phyloP scores from a whole-genome alignment of 192 early-diverging fungal genomes.

The Linnemannia hyalina region DNA sequence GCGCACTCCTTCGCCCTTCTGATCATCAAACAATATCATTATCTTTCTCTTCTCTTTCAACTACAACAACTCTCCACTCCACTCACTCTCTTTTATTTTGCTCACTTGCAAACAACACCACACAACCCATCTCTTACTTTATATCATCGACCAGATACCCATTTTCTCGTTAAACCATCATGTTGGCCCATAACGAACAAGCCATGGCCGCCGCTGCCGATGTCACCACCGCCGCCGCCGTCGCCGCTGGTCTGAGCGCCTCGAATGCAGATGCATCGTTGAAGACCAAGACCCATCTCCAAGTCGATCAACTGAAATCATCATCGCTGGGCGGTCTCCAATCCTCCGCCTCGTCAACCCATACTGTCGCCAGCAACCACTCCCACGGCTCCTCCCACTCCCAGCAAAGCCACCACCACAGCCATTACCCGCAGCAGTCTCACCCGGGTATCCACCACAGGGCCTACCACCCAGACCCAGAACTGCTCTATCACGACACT shows the following conservation, averaged over 20 bases:
- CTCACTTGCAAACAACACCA: background rate
- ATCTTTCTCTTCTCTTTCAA: background rate
- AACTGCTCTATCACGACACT: constrained; percentile 55
- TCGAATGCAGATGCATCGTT: background rate
- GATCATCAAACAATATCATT: background rate
- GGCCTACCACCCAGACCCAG: constrained; percentile 48
- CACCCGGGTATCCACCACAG: constrained; percentile 45
- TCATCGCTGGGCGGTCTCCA: background rate
- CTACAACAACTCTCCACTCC: too few relatives aligned
- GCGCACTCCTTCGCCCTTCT: background rate
- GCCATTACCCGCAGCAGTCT: constrained; percentile 46
- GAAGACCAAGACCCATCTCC: background rate
- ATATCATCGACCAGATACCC: background rate
- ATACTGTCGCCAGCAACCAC: constrained; percentile 9
- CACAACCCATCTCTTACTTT: background rate
- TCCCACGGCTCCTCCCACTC: background rate
- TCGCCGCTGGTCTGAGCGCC: background rate
- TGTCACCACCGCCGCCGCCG: background rate
- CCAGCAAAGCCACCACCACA: constrained; percentile 1
- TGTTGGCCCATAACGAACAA: constrained; percentile 31
- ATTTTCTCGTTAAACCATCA: background rate
- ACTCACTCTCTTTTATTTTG: background rate
- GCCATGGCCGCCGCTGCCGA: constrained; percentile 4
- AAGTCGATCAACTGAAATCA: background rate
- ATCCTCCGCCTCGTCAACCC: constrained; percentile 10